Percentiles rank a stretch among this genome's conserved stretches.
Conservation (phyloP, 768 basidiomycete species). For the Macrolepiota fuliginosa region DNA sequence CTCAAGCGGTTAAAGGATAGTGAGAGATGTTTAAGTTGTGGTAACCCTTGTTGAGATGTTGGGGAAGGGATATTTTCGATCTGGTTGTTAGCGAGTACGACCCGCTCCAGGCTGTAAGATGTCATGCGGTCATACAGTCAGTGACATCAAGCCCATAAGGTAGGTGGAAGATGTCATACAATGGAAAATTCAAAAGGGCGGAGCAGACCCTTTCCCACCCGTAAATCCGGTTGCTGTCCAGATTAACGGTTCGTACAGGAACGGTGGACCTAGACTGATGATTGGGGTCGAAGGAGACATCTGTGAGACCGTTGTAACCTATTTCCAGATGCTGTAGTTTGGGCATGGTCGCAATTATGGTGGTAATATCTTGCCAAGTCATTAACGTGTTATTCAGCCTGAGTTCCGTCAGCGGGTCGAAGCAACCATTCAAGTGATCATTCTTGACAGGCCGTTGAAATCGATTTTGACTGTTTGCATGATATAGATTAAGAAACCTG, state of each 20-base stretch:
- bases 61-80: constrained; percentile 50
- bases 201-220: constrained; percentile 53
- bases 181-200: constrained; percentile 40
- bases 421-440: constrained; percentile 35
- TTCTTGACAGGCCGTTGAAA: constrained; percentile 39
- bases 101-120: constrained; percentile 53
- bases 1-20: constrained; percentile 59
- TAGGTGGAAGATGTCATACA: constrained; percentile 34
- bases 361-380: constrained; percentile 65
- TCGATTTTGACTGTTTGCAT: constrained; percentile 60
- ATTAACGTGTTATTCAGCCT: constrained; percentile 74
- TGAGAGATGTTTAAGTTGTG: constrained; percentile 53
- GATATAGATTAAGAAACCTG: constrained; percentile 16
- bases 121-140: constrained; percentile 19
- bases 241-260: constrained; percentile 55
- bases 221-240: constrained; percentile 63
- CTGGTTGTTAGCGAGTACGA: constrained; percentile 65
- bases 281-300: constrained; percentile 25
- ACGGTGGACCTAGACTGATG: constrained; percentile 15
- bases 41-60: constrained; percentile 22
- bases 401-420: constrained; percentile 56
- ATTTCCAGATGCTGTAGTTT: constrained; percentile 56
- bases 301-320: constrained; percentile 62
- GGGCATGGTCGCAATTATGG: constrained; percentile 51
- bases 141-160: constrained; percentile 13